phyloP scores from a whole-genome alignment of 805 yeast genomes.

The Teunomyces kruisii region DNA sequence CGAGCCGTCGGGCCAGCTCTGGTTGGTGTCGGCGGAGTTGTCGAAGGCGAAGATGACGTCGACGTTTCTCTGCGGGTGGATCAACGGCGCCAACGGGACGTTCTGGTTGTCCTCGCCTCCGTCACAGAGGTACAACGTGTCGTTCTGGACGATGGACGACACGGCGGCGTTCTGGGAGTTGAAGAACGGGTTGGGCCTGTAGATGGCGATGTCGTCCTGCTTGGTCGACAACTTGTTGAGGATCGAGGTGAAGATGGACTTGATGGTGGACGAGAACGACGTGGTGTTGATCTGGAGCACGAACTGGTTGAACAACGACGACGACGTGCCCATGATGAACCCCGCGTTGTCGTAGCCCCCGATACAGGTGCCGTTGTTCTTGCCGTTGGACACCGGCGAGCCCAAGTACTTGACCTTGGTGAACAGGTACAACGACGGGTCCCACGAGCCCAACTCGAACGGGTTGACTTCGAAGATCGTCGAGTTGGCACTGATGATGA shows the following conservation, averaged over 20 bases:
- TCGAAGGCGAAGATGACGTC: conserved; percentile 68
- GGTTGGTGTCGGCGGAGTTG: conserved; percentile 62
- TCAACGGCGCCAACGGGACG: conserved; percentile 64
- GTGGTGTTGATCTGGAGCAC: conserved; percentile 17
- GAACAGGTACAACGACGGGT: conserved; percentile 23
- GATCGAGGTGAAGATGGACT: conserved; percentile 20
- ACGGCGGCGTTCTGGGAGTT: conserved; percentile 31
- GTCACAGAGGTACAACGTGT: conserved; percentile 59
- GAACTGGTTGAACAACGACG: conserved; percentile 26
- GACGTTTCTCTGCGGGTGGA: conserved; percentile 58
- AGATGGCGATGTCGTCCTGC: conserved; percentile 32
- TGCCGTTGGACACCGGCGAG: conserved; percentile 17
- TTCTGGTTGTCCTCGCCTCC: conserved; percentile 81
- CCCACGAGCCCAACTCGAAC: conserved; percentile 29
- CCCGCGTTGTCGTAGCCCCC: conserved; percentile 29
- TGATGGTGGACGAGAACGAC: conserved; percentile 15
- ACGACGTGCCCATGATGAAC: conserved; percentile 24
- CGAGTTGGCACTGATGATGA: conserved; percentile 23
- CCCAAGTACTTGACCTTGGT: conserved; percentile 26
- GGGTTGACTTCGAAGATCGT: conserved; percentile 28
- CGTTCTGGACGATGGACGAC: conserved; percentile 37
- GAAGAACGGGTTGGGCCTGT: conserved; percentile 40
- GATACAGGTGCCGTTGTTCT: conserved; percentile 17
- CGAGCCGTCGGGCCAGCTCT: conserved; percentile 66
- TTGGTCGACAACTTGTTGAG: conserved; percentile 40